Conservation (phyloP, 2,329 filamentous ascomycete genomes). For the Penicillium fuscoglaucum region DNA sequence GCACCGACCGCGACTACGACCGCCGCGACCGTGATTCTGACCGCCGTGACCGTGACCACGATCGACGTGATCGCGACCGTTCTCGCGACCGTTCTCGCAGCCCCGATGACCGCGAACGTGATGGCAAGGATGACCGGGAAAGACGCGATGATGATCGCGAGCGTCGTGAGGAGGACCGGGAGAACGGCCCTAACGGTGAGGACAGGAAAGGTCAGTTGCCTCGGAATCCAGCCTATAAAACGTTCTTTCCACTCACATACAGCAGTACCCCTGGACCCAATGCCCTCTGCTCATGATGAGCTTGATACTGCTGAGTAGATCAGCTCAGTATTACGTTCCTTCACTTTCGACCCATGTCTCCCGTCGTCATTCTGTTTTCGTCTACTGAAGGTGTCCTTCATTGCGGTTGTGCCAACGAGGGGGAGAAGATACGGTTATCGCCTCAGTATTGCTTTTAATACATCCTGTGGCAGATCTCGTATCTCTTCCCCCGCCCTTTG, state of each 20-base stretch:
- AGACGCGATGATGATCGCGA: slow-evolving; percentile 65
- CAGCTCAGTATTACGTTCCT: slow-evolving; percentile 20
- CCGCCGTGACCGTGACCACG: slow-evolving; percentile 52
- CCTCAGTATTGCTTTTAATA: neutral
- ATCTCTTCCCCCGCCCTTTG: neutral
- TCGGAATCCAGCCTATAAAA: neutral
- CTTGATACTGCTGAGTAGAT: slow-evolving; percentile 85
- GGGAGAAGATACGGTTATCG: neutral
- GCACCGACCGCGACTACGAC: slow-evolving; percentile 73
- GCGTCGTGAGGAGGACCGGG: slow-evolving; percentile 68
- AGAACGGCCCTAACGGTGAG: slow-evolving; percentile 78
- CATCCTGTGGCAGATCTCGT: slow-evolving; percentile 1
- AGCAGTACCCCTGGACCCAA: slow-evolving; percentile 66
- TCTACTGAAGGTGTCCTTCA: neutral
- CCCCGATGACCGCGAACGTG: slow-evolving; percentile 27
- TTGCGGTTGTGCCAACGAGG: neutral
- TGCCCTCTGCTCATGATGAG: slow-evolving; percentile 84
- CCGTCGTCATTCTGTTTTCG: neutral
- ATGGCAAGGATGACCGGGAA: slow-evolving; percentile 25
- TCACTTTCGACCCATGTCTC: slow-evolving; percentile 2
- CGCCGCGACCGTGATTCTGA: slow-evolving; percentile 70
- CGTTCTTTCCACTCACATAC: slow-evolving; percentile 3
- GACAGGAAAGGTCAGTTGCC: slow-evolving; percentile 75
- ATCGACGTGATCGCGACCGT: slow-evolving; percentile 43
- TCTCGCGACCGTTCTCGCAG: slow-evolving; percentile 28